Conservation (phyloP, 2,329 filamentous ascomycete species). For the Zopfia rhizophila region DNA sequence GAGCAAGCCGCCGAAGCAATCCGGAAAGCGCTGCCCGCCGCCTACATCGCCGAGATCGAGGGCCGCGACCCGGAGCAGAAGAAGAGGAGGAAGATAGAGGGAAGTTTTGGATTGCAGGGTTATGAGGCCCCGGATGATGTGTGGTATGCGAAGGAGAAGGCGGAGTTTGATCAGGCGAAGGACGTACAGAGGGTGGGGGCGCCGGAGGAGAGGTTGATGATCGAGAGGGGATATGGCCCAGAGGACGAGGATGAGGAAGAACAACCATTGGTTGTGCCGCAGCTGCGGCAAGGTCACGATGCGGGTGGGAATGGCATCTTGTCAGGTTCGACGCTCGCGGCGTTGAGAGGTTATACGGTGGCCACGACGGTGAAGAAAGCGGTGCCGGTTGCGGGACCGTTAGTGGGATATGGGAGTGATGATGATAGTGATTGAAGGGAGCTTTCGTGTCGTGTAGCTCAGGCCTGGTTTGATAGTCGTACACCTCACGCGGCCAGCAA, state of each 20-base stretch:
- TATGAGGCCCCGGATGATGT: conserved; percentile 96
- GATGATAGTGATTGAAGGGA: conserved; percentile 78
- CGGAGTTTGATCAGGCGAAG: conserved; percentile 72
- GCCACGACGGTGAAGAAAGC: conserved; percentile 65
- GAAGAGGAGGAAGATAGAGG: conserved; percentile 90
- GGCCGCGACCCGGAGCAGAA: conserved; percentile 86
- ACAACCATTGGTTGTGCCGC: conserved; percentile 19
- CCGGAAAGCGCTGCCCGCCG: conserved; percentile 83
- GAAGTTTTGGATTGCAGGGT: conserved; percentile 83
- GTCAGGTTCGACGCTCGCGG: conserved; percentile 82
- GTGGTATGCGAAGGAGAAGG: conserved; percentile 85
- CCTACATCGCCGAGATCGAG: conserved; percentile 93
- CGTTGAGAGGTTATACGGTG: conserved; percentile 68
- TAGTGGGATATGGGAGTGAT: conserved; percentile 92
- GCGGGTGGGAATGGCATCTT: conserved; percentile 75
- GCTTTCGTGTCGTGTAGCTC: too few relatives aligned
- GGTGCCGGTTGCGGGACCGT: conserved; percentile 70
- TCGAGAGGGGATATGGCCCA: conserved; percentile 56
- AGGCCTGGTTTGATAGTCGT: too few relatives aligned
- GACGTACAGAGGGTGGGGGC: conserved; percentile 70
- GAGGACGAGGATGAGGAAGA: conserved; percentile 45
- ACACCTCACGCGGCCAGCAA: too few relatives aligned
- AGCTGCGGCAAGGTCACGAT: conserved; percentile 34
- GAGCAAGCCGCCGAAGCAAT: conserved; percentile 97
- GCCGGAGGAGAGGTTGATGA: conserved; percentile 61